phyloP scores from a whole-genome alignment of 1,284 basidiomycete species.

The Fomes fomentarius region DNA sequence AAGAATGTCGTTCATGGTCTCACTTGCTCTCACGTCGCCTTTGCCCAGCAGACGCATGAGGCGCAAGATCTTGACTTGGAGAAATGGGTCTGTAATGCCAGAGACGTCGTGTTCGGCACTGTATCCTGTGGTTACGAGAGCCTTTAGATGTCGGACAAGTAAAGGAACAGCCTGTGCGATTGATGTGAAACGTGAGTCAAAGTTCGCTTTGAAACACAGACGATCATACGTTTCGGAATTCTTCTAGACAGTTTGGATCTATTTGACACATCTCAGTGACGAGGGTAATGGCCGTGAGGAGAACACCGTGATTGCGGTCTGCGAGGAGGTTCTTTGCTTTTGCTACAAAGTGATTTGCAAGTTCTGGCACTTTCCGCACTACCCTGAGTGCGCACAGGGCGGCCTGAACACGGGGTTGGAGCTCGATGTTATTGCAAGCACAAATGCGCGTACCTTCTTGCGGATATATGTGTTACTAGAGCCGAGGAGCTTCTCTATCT shows the following conservation, averaged over 20 bases:
- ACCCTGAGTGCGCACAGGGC: slow-evolving; percentile 96
- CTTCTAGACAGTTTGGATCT: slow-evolving; percentile 75
- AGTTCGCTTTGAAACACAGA: too few relatives aligned
- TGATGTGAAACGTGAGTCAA: neutral
- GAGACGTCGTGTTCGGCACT: slow-evolving; percentile 99
- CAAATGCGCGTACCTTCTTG: slow-evolving; percentile 76
- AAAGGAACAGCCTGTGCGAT: slow-evolving; percentile 86
- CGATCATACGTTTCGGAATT: slow-evolving; percentile 82
- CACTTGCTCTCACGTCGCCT: slow-evolving; percentile 86
- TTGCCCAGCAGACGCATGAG: slow-evolving; percentile 88
- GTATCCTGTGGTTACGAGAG: slow-evolving; percentile 95
- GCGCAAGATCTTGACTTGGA: slow-evolving; percentile 98
- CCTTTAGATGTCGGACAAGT: slow-evolving; percentile 95
- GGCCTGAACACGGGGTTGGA: slow-evolving; percentile 56
- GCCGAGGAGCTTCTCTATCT: slow-evolving; percentile 96
- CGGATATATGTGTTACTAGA: slow-evolving; percentile 99
- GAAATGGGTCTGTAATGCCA: slow-evolving; percentile 98
- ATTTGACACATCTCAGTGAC: slow-evolving; percentile 93
- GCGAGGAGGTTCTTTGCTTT: slow-evolving; percentile 92
- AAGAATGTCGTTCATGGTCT: slow-evolving; percentile 98
- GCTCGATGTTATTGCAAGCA: neutral
- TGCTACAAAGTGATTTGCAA: slow-evolving; percentile 89
- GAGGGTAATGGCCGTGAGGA: slow-evolving; percentile 92
- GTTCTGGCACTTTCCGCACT: slow-evolving; percentile 95
- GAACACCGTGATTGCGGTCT: slow-evolving; percentile 97